These are phyloP conservation scores for Pelargonium exstipulatum DNA, from an alignment of 441 rosid species.

Conservation along the genomic window DNA sequence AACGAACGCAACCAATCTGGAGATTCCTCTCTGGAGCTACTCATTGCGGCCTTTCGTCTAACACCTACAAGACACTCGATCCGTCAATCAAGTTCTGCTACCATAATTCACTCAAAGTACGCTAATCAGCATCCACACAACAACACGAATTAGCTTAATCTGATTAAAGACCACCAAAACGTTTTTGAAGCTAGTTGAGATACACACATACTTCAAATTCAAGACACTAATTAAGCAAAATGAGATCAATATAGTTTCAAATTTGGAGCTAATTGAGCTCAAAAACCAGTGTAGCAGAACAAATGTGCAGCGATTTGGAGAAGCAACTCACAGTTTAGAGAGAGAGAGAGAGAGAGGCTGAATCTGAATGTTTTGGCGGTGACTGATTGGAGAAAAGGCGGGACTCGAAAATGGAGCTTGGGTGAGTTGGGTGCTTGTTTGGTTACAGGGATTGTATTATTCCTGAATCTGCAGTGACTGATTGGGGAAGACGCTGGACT, in stretches of 20 bases:
- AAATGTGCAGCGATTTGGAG: not conserved
- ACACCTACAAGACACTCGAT: not conserved
- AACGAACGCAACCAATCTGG: slow-evolving; percentile 83
- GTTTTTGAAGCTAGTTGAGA: not conserved
- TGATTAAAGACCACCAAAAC: not conserved
- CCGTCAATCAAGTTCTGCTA: not conserved
- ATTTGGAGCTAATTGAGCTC: not conserved
- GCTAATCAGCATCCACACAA: not conserved
- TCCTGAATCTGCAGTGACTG: no score
- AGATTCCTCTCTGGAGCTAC: slow-evolving; percentile 69
- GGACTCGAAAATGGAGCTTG: not conserved
- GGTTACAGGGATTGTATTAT: not conserved
- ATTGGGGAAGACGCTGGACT: no score
- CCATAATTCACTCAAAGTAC: not conserved
- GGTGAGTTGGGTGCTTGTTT: not conserved
- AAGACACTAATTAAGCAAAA: not conserved
- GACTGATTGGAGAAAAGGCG: not conserved
- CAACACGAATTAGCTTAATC: not conserved
- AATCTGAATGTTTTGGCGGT: slow-evolving; percentile 1
- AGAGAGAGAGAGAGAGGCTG: not conserved
- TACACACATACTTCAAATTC: not conserved
- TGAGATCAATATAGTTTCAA: not conserved
- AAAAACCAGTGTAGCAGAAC: not conserved
- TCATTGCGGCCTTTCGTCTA: slow-evolving; percentile 33
- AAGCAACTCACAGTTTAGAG: not conserved